Conservation (phyloP, 495 filamentous ascomycete species). For the Tuber umbilicatum region DNA sequence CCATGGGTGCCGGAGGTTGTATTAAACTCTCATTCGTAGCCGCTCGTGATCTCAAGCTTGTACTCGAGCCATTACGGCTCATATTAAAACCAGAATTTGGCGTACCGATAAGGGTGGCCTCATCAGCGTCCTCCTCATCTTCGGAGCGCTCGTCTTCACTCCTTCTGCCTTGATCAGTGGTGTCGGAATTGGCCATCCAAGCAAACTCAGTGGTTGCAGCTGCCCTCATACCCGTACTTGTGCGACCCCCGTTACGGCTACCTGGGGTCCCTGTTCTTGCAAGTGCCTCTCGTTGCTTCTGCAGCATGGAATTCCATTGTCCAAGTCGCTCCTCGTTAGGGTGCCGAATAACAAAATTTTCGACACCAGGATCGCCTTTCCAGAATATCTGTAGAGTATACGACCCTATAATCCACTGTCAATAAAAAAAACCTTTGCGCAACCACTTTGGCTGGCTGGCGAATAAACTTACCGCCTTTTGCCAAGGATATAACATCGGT, state of each 20-base stretch:
- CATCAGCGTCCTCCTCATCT: conserved; percentile 69
- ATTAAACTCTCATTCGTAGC: conserved; percentile 64
- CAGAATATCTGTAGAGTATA: conserved; percentile 97
- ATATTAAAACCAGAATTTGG: conserved; percentile 49
- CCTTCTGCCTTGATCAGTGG: conserved; percentile 18
- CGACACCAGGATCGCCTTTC: conserved; percentile 93
- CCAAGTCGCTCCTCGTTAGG: conserved; percentile 83
- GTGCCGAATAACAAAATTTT: conserved; percentile 93
- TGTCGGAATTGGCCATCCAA: conserved; percentile 55
- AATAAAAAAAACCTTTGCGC: background rate
- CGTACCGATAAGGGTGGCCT: conserved; percentile 43
- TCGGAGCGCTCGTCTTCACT: conserved; percentile 42
- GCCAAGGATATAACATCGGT: conserved; percentile 79
- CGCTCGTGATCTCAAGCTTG: conserved; percentile 72
- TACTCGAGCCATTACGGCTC: conserved; percentile 72
- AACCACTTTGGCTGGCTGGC: background rate
- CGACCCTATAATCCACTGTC: conserved; percentile 52
- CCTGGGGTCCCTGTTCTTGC: conserved; percentile 48
- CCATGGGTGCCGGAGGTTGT: conserved; percentile 40
- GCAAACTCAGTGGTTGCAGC: conserved; percentile 70
- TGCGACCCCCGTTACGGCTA: conserved; percentile 44
- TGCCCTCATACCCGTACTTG: conserved; percentile 25
- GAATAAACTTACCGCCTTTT: conserved; percentile 62
- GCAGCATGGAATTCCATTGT: conserved; percentile 68
- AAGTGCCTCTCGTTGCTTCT: conserved; percentile 48